Percentiles rank a stretch among this genome's conserved stretches.
phyloP scores from a whole-genome alignment of 495 filamentous ascomycete genomes.

The Articulospora tetracladia region DNA sequence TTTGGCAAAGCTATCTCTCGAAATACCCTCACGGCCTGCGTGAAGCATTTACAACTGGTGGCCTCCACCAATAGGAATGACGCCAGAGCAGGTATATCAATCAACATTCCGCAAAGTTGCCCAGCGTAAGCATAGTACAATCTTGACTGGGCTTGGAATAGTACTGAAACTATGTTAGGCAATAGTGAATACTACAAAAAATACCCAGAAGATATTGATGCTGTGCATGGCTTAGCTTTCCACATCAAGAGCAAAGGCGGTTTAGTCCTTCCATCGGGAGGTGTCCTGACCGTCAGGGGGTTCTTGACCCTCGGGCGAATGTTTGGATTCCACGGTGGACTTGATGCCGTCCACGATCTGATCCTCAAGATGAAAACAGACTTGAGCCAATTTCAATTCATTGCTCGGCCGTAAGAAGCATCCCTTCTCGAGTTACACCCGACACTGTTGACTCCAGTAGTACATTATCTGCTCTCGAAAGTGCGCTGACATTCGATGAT shows the following conservation, averaged over 20 bases:
- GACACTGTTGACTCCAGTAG: neutral
- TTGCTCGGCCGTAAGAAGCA: constrained; percentile 55
- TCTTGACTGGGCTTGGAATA: neutral
- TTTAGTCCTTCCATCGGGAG: constrained; percentile 60
- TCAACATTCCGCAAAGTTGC: constrained; percentile 61
- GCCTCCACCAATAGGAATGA: constrained; percentile 66
- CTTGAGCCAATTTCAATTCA: constrained; percentile 63
- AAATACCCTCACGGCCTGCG: constrained; percentile 70
- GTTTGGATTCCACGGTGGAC: constrained; percentile 73
- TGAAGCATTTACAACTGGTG: constrained; percentile 81
- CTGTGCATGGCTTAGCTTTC: constrained; percentile 61
- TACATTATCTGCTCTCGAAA: constrained; percentile 63
- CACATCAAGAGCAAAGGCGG: constrained; percentile 54
- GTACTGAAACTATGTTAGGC: neutral
- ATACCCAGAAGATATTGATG: constrained; percentile 75
- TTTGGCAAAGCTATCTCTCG: constrained; percentile 44
- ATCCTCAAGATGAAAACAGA: constrained; percentile 66
- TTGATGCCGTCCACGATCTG: constrained; percentile 66
- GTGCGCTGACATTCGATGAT: constrained; percentile 61
- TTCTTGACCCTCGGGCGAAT: constrained; percentile 71
- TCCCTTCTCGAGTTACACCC: neutral
- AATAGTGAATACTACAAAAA: constrained; percentile 81
- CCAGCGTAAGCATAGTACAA: constrained; percentile 15
- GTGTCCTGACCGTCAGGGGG: constrained; percentile 61
- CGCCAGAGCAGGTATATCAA: constrained; percentile 72